Evolutionary conservation across 768 basidiomycete species (phyloP).

Genomic region (Asterophora lycoperdoides): DNA sequence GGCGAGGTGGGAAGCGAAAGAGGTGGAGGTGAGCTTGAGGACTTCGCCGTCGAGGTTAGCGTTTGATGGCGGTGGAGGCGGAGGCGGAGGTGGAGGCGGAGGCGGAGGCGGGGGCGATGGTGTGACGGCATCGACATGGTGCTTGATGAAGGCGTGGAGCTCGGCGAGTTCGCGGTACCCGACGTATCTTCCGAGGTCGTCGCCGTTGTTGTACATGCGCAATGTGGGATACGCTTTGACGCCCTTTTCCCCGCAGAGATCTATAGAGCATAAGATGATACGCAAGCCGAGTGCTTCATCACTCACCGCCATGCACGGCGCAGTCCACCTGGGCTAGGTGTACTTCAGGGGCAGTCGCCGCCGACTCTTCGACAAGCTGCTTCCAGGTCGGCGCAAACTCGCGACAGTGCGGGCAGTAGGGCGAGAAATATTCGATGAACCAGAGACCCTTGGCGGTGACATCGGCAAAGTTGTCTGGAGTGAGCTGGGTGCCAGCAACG

Average conservation of each 20-base stretch:
- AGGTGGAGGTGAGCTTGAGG: conserved; percentile 27
- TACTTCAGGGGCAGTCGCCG: conserved; percentile 47
- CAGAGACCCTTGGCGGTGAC: conserved; percentile 57
- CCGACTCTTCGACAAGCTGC: conserved; percentile 50
- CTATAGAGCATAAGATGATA: conserved; percentile 33
- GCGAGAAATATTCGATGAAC: conserved; percentile 88
- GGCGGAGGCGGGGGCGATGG: neutral
- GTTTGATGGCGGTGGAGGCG: neutral
- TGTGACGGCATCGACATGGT: conserved; percentile 28
- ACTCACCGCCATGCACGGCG: conserved; percentile 68
- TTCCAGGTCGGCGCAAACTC: conserved; percentile 82
- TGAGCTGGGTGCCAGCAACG: conserved; percentile 38
- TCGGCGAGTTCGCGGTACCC: conserved; percentile 49
- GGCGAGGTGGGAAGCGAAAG: conserved; percentile 36
- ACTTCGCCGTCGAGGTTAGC: conserved; percentile 39
- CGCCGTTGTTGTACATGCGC: conserved; percentile 66
- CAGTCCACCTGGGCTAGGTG: conserved; percentile 83
- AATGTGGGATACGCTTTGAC: conserved; percentile 75
- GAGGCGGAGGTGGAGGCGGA: too few species aligned
- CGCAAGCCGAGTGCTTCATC: neutral
- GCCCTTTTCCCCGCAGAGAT: conserved; percentile 70
- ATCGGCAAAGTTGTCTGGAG: conserved; percentile 54
- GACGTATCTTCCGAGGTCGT: conserved; percentile 52
- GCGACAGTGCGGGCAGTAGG: conserved; percentile 78
- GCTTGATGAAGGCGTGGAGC: conserved; percentile 52